Base-by-base conservation (phyloP, 192 early-diverging fungal genomes). In the Coemansia aciculifera region DNA sequence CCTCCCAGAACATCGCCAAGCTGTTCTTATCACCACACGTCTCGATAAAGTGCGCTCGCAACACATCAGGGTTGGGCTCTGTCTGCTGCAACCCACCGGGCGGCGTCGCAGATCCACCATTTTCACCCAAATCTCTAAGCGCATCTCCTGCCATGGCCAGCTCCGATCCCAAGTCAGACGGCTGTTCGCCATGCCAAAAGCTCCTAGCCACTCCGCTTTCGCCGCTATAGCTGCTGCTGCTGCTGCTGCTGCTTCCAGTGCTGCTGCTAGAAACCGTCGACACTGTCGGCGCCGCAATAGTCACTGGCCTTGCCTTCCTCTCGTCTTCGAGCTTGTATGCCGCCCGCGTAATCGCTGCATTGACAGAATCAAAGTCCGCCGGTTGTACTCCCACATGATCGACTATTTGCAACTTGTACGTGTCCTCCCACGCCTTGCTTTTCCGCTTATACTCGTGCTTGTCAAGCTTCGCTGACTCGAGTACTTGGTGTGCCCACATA, bases 1-100 rank as follows among this genome's bases (percentile, higher is more conserved):
- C 68, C 54, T 86, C 76, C 91, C 90, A 94, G 63, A 94, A 89
- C 72, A 85, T 79, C 44, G 80, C 67, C 42, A 94, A 66, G 65
- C 79, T 77, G 29, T 80, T 79, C 37, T 71, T 74, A 72, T 92
- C 77, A 7, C 67, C 44, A 67, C 93, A 94, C 10, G 78, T 84
- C 31, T 88, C 86, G 29, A 85, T 73, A 66, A 93, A 93, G 40
- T 71, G 83, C 3, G 66, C 77, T 13, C 89, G 75, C 51, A 90
- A 63, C 7, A 59, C 51, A 56, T 93, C 91, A 0, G 90, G 90
- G 44, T 86, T 77, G 23, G 83, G 68, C 32, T 85, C 69, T 6
- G 54, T 64, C 59, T 13, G 78, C 61, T 2, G 71, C 40, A 5
- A 74, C 31, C 56, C 67, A 27, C 42, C 65, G 32, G 52, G 66